These are phyloP conservation scores for Hemerocallis citrina DNA, from an alignment of 106 monocot genomes.

Conservation along the genomic window DNA sequence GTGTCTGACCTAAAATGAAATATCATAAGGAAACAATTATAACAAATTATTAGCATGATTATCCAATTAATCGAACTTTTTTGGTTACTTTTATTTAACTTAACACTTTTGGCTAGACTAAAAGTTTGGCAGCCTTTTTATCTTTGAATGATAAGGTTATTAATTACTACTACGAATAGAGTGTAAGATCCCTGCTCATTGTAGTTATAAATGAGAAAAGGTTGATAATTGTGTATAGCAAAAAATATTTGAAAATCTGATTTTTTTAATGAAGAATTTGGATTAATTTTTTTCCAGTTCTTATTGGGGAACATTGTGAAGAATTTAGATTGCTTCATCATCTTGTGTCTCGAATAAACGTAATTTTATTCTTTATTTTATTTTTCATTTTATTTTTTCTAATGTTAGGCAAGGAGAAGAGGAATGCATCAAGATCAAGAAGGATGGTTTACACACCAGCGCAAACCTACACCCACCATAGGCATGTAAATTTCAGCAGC, in stretches of 20 bases:
- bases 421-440: background rate
- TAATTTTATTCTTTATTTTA: background rate
- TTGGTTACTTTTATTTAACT: no score
- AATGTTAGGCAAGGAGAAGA: conserved; percentile 2
- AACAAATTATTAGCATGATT: no score
- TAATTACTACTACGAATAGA: no score
- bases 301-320: background rate
- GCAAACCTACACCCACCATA: conserved; percentile 3
- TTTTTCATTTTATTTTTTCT: background rate
- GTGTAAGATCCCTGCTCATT: no score
- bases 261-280: background rate
- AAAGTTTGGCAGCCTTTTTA: no score
- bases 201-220: no score
- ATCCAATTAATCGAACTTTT: no score
- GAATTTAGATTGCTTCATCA: background rate
- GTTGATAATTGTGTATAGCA: background rate
- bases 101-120: no score
- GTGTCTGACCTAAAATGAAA: no score
- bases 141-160: no score
- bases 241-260: background rate
- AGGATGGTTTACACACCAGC: conserved; percentile 16
- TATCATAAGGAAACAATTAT: no score
- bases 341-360: background rate
- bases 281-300: background rate
- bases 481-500: conserved; percentile 33